Percentiles rank a stretch among this genome's conserved stretches.
phyloP scores from a whole-genome alignment of 768 basidiomycete genomes.

The Suillus decipiens region DNA sequence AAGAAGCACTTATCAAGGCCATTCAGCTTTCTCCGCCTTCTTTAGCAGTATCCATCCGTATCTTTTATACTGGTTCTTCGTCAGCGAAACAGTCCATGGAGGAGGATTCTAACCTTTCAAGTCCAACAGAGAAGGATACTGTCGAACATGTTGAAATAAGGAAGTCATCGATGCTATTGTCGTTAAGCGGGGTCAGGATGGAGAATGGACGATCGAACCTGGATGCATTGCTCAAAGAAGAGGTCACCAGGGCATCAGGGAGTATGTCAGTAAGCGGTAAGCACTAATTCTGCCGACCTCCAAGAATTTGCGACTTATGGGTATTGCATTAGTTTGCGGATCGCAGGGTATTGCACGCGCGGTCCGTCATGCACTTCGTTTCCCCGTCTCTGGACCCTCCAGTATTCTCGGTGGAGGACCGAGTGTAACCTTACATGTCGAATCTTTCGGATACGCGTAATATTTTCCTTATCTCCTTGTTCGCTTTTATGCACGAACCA shows the following conservation, averaged over 20 bases:
- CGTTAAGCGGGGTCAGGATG: constrained; percentile 28
- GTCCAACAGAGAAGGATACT: constrained; percentile 12
- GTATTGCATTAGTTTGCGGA: constrained; percentile 46
- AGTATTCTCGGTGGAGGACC: constrained; percentile 37
- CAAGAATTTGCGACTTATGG: not conserved
- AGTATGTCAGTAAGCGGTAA: constrained; percentile 51
- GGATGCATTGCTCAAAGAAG: constrained; percentile 34
- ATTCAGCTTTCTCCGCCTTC: constrained; percentile 30
- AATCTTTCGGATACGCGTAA: constrained; percentile 43
- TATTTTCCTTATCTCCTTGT: not conserved
- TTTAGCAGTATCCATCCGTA: constrained; percentile 39
- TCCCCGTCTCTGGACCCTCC: constrained; percentile 31
- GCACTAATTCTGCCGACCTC: constrained; percentile 28
- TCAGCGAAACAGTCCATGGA: constrained; percentile 13
- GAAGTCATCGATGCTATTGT: constrained; percentile 13
- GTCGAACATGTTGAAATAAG: constrained; percentile 8
- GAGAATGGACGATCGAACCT: constrained; percentile 47
- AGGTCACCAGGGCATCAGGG: constrained; percentile 38
- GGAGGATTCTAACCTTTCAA: constrained; percentile 18
- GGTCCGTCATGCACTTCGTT: constrained; percentile 42
- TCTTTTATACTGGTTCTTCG: constrained; percentile 40
- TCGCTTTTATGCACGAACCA: not conserved
- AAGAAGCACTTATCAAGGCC: constrained; percentile 36
- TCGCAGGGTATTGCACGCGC: constrained; percentile 39
- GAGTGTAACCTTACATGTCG: constrained; percentile 40